Evolutionary conservation across 768 basidiomycete species (phyloP).

Genomic region (Tulasnella sp.): DNA sequence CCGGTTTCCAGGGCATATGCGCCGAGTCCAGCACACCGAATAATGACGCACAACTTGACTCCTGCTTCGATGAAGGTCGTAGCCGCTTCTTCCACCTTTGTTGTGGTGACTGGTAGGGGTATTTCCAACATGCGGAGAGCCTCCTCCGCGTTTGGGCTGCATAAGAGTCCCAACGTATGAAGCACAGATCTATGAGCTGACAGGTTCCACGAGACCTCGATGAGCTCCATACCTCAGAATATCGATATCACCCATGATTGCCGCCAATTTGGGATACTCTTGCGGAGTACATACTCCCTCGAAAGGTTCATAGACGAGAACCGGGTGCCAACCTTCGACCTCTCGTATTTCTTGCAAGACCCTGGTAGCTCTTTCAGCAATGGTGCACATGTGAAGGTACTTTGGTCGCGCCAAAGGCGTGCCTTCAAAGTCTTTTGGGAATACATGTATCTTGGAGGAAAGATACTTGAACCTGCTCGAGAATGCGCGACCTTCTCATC

Average conservation of each 20-base stretch:
- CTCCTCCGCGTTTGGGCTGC: constrained; percentile 84
- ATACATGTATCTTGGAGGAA: constrained; percentile 65
- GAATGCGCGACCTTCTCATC: not conserved
- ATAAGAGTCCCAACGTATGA: not conserved
- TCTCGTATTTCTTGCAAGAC: constrained; percentile 62
- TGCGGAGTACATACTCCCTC: constrained; percentile 79
- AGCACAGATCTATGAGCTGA: not conserved
- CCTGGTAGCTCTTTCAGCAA: constrained; percentile 62
- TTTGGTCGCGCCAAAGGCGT: constrained; percentile 51
- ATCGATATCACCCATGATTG: constrained; percentile 55
- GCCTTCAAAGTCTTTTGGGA: constrained; percentile 60
- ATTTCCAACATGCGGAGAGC: constrained; percentile 64
- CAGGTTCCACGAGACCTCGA: not conserved
- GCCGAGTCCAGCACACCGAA: constrained; percentile 70
- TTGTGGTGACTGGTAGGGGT: constrained; percentile 47
- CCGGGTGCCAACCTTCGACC: constrained; percentile 58
- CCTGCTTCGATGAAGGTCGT: constrained; percentile 54
- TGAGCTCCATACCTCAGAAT: constrained; percentile 58
- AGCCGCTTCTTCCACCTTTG: constrained; percentile 64
- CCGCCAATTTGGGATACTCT: constrained; percentile 63
- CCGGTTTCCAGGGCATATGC: constrained; percentile 56
- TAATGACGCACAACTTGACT: constrained; percentile 58
- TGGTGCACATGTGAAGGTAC: constrained; percentile 80
- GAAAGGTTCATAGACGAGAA: constrained; percentile 79
- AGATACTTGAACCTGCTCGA: constrained; percentile 69